A percentile compares a stretch with the other conserved stretches of the same genome.
phyloP scores from a whole-genome alignment of 208 protist genomes.

The Leishmania major region DNA sequence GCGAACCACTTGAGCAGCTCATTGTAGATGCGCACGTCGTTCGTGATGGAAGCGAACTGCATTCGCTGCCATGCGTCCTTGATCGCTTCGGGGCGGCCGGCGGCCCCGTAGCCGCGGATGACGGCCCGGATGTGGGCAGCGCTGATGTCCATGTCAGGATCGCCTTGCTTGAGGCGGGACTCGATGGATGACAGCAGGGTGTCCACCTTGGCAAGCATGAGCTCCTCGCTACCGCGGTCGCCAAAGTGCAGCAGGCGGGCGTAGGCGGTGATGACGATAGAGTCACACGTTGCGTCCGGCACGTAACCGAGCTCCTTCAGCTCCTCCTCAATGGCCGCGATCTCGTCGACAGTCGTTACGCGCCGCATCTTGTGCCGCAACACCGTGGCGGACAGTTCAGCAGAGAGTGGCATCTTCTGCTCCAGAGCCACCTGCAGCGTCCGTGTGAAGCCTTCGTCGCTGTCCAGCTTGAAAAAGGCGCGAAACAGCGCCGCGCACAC shows the following conservation, averaged over 20 bases:
- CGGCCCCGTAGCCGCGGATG: constrained; percentile 86
- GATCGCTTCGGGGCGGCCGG: constrained; percentile 71
- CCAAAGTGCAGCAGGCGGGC: constrained; percentile 85
- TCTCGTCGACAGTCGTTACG: constrained; percentile 68
- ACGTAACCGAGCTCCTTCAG: constrained; percentile 67
- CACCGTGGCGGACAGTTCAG: constrained; percentile 55
- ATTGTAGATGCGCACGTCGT: constrained; percentile 88
- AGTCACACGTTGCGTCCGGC: constrained; percentile 81
- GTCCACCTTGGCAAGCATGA: constrained; percentile 90
- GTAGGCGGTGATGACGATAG: constrained; percentile 87
- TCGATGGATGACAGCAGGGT: constrained; percentile 88
- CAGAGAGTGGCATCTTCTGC: constrained; percentile 40
- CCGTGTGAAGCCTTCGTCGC: constrained; percentile 62
- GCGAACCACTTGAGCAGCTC: constrained; percentile 89
- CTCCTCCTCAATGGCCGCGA: constrained; percentile 69
- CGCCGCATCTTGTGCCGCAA: constrained; percentile 80
- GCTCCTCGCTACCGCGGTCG: constrained; percentile 79
- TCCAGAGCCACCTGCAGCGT: constrained; percentile 61
- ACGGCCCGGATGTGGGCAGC: constrained; percentile 82
- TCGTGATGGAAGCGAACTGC: constrained; percentile 61
- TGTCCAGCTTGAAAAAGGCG: constrained; percentile 55
- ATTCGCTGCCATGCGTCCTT: constrained; percentile 80
- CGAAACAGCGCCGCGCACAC: constrained; percentile 69
- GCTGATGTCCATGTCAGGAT: constrained; percentile 87
- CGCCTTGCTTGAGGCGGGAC: constrained; percentile 78